Evolutionary conservation across 371 early-diverging fungal species (phyloP).

Genomic region (Apophysomyces variabilis): DNA sequence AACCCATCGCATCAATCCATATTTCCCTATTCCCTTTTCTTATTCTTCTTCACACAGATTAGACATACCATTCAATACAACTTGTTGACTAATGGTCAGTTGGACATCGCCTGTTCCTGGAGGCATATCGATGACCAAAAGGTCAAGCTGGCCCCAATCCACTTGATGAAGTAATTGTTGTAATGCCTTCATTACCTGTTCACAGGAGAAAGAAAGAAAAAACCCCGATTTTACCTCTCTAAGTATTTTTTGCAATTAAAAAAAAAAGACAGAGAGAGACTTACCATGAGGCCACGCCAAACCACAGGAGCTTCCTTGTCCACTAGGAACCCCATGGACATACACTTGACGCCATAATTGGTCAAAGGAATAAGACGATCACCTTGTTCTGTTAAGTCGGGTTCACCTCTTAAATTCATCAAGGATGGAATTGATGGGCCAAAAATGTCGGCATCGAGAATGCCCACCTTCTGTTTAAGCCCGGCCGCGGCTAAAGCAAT

Average conservation of each 20-base stretch:
- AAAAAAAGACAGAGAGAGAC: not conserved
- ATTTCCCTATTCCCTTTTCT: not conserved
- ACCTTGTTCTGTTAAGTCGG: constrained; percentile 63
- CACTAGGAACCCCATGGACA: constrained; percentile 92
- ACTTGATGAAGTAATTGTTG: constrained; percentile 87
- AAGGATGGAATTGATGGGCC: constrained; percentile 89
- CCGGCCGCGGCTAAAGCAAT: constrained; percentile 75
- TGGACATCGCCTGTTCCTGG: constrained; percentile 94
- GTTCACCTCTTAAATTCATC: constrained; percentile 81
- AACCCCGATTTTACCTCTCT: too few species aligned
- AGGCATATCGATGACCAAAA: constrained; percentile 90
- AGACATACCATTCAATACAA: constrained; percentile 68
- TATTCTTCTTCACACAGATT: not conserved
- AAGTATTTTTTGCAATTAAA: too few species aligned
- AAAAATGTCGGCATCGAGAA: constrained; percentile 92
- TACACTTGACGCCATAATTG: constrained; percentile 87
- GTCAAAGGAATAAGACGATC: constrained; percentile 70
- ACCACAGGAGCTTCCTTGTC: constrained; percentile 80
- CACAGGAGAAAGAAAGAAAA: too few species aligned
- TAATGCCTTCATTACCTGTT: constrained; percentile 86
- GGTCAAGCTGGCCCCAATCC: constrained; percentile 80
- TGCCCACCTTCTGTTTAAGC: constrained; percentile 66
- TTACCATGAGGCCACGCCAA: constrained; percentile 91
- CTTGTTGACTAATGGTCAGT: constrained; percentile 82
- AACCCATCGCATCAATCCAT: not conserved